Percentiles rank a stretch among this genome's conserved stretches.
phyloP scores from a whole-genome alignment of 2,329 filamentous ascomycete genomes.

The Pestalotiopsis sp. region DNA sequence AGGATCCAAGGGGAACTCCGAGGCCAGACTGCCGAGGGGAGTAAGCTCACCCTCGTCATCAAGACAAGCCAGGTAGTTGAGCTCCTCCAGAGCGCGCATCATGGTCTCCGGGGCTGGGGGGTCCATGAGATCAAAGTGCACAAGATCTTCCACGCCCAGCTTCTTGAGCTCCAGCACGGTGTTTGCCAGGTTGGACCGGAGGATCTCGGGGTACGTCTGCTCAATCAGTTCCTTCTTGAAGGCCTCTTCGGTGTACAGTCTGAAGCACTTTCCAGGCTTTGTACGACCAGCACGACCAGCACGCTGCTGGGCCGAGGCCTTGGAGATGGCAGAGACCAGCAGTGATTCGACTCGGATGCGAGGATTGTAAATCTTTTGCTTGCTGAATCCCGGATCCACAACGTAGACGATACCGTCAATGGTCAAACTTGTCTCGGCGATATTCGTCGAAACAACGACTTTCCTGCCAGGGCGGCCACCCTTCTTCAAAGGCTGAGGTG shows the following conservation, averaged over 20 bases:
- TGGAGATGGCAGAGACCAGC: constrained; percentile 96
- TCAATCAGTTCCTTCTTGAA: constrained; percentile 99
- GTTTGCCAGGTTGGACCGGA: constrained; percentile 91
- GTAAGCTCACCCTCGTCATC: constrained; percentile 97
- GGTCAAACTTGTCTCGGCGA: constrained; percentile 95
- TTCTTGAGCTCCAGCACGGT: constrained; percentile 98
- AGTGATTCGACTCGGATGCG: constrained; percentile 95
- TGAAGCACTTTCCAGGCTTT: constrained; percentile 96
- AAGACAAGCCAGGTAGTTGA: constrained; percentile 95
- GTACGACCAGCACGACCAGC: constrained; percentile 99
- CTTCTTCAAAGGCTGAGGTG: constrained; percentile 71
- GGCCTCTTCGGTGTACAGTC: constrained; percentile 90
- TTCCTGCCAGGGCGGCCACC: constrained; percentile 91
- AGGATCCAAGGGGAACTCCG: constrained; percentile 94
- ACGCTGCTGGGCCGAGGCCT: constrained; percentile 94
- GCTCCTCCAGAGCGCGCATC: constrained; percentile 95
- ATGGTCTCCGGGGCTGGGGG: constrained; percentile 96
- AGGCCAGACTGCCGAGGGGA: constrained; percentile 80
- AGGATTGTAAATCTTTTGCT: constrained; percentile 99
- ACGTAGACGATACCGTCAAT: constrained; percentile 99
- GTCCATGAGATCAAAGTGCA: constrained; percentile 99
- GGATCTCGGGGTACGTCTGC: constrained; percentile 94
- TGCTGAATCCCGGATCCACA: constrained; percentile 98
- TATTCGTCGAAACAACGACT: constrained; percentile 93
- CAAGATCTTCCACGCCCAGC: constrained; percentile 90